A percentile compares a stretch with the other conserved stretches of the same genome.
Conservation (phyloP, 371 early-diverging fungal species). For the Mortierella sp. region DNA sequence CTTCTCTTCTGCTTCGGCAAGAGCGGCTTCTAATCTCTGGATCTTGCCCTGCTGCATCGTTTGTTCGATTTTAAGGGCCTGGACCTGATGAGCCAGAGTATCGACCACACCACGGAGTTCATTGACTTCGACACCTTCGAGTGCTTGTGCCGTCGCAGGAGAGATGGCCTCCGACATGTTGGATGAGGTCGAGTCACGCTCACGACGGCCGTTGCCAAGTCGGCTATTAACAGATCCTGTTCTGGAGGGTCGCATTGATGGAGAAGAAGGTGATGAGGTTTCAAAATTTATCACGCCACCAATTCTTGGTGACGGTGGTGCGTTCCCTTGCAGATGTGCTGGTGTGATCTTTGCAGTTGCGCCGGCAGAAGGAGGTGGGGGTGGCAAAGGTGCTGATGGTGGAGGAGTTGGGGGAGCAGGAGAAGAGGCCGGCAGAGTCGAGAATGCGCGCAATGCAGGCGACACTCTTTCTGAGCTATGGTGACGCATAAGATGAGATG, state of each 20-base stretch:
- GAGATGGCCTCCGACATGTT: conserved; percentile 40
- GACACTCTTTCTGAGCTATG: conserved; percentile 34
- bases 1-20: conserved; percentile 44
- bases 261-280: conserved; percentile 23
- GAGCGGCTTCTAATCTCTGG: conserved; percentile 33
- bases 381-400: conserved; percentile 38
- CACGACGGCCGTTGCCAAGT: conserved; percentile 13
- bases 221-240: conserved; percentile 20
- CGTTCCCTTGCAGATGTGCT: conserved; percentile 21
- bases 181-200: conserved; percentile 33
- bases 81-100: conserved; percentile 50
- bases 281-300: conserved; percentile 23
- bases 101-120: conserved; percentile 51
- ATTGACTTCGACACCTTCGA: conserved; percentile 47
- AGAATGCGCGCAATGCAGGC: conserved; percentile 20
- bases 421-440: conserved; percentile 10
- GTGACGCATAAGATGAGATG: conserved; percentile 7
- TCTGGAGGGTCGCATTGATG: conserved; percentile 26
- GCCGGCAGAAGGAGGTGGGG: conserved; percentile 20
- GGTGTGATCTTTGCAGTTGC: conserved; percentile 6
- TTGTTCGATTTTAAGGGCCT: conserved; percentile 50
- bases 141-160: conserved; percentile 41
- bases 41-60: conserved; percentile 52
- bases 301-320: conserved; percentile 37
- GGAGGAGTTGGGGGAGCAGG: conserved; percentile 39